Conservation (phyloP, 148 eudicot genomes). For the Vaccinium corymbosum region DNA sequence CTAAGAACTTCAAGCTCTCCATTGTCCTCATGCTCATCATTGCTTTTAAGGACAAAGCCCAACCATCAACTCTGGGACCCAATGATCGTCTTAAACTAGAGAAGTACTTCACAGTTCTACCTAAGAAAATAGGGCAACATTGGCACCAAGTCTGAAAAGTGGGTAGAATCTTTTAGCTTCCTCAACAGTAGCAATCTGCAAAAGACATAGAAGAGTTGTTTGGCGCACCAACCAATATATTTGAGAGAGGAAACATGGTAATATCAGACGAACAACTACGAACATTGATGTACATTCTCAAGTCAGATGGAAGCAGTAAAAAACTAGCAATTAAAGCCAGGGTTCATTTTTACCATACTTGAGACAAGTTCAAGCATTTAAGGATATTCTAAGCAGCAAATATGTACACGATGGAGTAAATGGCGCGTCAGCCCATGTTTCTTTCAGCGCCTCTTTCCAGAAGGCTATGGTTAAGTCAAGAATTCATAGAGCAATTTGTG, state of each 20-base stretch:
- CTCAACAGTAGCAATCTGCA: constrained; percentile 91
- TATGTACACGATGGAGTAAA: not conserved
- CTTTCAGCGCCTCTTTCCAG: not conserved
- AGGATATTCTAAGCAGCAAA: not conserved
- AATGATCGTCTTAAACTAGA: constrained; percentile 71
- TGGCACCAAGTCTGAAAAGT: constrained; percentile 92
- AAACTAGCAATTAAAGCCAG: constrained; percentile 2
- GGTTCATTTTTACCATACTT: not conserved
- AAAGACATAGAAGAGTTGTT: not conserved
- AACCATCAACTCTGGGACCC: constrained; percentile 97
- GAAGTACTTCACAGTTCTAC: constrained; percentile 94
- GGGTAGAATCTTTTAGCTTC: constrained; percentile 97
- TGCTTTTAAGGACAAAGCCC: constrained; percentile 91
- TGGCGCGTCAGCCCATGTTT: not conserved
- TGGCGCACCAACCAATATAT: not conserved
- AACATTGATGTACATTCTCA: not conserved
- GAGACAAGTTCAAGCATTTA: not conserved
- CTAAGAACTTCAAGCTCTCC: constrained; percentile 97
- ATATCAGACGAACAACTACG: not conserved
- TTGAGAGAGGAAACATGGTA: not conserved
- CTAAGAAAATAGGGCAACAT: constrained; percentile 95
- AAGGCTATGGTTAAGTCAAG: not conserved
- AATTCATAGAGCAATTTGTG: not conserved
- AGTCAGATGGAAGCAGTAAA: not conserved
- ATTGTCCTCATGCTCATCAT: constrained; percentile 99